Conservation (phyloP, 768 basidiomycete species). For the Boletus reticulatus region DNA sequence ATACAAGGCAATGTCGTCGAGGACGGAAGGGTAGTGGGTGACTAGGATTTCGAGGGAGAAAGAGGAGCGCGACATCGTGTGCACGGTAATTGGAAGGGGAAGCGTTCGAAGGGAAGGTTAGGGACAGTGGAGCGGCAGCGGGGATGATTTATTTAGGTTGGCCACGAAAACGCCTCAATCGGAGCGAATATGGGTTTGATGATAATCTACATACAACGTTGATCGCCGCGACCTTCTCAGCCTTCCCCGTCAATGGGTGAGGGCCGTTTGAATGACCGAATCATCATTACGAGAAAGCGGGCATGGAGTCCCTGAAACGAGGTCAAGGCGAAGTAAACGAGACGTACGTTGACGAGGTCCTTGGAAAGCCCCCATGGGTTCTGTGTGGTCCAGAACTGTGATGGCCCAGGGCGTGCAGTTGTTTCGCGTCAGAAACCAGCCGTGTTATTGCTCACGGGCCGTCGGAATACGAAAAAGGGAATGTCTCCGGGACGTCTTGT, state of each 20-base stretch:
- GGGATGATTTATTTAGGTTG: conserved; percentile 27
- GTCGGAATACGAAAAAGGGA: conserved; percentile 4
- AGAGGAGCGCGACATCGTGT: conserved; percentile 2
- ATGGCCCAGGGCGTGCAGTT: not conserved
- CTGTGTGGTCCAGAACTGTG: conserved; percentile 1
- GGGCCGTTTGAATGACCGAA: conserved; percentile 33
- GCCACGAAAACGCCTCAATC: conserved; percentile 23
- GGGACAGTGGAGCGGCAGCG: conserved; percentile 8
- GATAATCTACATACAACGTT: conserved; percentile 36
- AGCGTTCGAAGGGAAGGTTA: not conserved
- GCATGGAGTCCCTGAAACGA: conserved; percentile 28
- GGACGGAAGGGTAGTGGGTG: conserved; percentile 8
- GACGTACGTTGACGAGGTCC: conserved; percentile 9
- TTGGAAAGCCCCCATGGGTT: not conserved
- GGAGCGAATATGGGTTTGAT: conserved; percentile 34
- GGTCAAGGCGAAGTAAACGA: conserved; percentile 16
- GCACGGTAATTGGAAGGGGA: not conserved
- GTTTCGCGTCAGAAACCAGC: conserved; percentile 6
- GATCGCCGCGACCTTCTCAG: conserved; percentile 36
- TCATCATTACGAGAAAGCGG: conserved; percentile 33
- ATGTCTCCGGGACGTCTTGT: not conserved
- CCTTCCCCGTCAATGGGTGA: conserved; percentile 28
- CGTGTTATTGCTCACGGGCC: not conserved
- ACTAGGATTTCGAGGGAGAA: conserved; percentile 22
- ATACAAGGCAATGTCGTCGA: conserved; percentile 45